phyloP scores from a whole-genome alignment of 2,329 filamentous ascomycete genomes.

The Ophiostoma perfectum region DNA sequence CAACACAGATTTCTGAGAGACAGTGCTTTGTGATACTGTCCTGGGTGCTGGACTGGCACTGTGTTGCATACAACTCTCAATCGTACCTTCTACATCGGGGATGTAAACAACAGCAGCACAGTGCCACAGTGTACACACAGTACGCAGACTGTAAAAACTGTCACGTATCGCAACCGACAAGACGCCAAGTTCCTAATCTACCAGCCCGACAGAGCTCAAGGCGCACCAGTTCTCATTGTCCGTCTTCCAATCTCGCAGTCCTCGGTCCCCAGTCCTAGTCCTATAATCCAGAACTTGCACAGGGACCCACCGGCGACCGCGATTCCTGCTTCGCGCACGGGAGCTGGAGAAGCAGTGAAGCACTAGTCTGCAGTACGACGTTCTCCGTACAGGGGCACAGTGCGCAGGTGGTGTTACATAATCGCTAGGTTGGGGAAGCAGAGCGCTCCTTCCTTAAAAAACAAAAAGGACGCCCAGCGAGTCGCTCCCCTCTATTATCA shows the following conservation, averaged over 20 bases:
- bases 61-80: not conserved
- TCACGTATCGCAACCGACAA: not conserved
- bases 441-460: not conserved
- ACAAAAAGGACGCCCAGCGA: not conserved
- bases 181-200: not conserved
- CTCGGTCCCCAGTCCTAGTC: not conserved
- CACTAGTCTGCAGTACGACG: not conserved
- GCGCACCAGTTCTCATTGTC: not conserved
- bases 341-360: not conserved
- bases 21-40: not conserved
- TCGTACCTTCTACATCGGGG: constrained; percentile 1
- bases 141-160: not conserved
- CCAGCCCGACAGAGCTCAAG: not conserved
- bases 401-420: constrained; percentile 3
- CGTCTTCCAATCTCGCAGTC: too few species aligned
- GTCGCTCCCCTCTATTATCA: not conserved
- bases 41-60: not conserved
- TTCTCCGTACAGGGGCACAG: not conserved
- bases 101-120: not conserved
- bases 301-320: not conserved
- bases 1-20: not conserved
- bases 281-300: not conserved
- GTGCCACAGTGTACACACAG: not conserved
- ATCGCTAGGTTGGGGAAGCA: constrained; percentile 10
- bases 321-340: not conserved